These are phyloP conservation scores for Tilletia indica DNA, from an alignment of 1,284 basidiomycete species.

Conservation along the genomic window DNA sequence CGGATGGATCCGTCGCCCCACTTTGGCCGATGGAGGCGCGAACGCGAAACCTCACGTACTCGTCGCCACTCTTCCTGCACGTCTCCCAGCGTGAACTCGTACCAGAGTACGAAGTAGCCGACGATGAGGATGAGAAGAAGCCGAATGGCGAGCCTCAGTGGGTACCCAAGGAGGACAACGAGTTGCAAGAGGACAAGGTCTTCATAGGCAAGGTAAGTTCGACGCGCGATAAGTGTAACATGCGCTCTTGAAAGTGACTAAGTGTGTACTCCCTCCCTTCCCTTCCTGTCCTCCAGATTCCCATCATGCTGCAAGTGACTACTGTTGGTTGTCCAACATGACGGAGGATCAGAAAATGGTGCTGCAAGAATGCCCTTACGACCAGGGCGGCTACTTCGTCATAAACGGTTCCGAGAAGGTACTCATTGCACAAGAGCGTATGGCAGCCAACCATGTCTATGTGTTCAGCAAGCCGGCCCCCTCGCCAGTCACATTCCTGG, in stretches of 20 bases:
- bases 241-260: too few relatives aligned
- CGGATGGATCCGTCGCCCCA: conserved; percentile 87
- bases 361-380: conserved; percentile 95
- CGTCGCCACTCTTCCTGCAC: conserved; percentile 92
- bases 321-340: conserved; percentile 83
- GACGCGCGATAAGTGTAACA: not conserved
- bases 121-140: conserved; percentile 60
- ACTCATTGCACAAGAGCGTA: conserved; percentile 96
- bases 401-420: conserved; percentile 99
- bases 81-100: conserved; percentile 82
- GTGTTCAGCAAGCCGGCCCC: conserved; percentile 98
- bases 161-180: conserved; percentile 62
- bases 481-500: conserved; percentile 89
- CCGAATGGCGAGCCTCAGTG: conserved; percentile 65
- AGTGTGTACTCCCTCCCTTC: too few relatives aligned
- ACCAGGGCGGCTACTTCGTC: conserved; percentile 93
- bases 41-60: conserved; percentile 89
- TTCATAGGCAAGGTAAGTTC: conserved; percentile 86
- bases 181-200: conserved; percentile 68
- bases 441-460: conserved; percentile 99
- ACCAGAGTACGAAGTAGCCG: conserved; percentile 70
- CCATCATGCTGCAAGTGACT: conserved; percentile 97
- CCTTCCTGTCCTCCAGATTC: conserved; percentile 66
- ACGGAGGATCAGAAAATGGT: conserved; percentile 79
- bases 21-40: conserved; percentile 98